A percentile compares a stretch with the other conserved stretches of the same genome.
phyloP scores from a whole-genome alignment of 768 basidiomycete genomes.

The Scleroderma citrinum region DNA sequence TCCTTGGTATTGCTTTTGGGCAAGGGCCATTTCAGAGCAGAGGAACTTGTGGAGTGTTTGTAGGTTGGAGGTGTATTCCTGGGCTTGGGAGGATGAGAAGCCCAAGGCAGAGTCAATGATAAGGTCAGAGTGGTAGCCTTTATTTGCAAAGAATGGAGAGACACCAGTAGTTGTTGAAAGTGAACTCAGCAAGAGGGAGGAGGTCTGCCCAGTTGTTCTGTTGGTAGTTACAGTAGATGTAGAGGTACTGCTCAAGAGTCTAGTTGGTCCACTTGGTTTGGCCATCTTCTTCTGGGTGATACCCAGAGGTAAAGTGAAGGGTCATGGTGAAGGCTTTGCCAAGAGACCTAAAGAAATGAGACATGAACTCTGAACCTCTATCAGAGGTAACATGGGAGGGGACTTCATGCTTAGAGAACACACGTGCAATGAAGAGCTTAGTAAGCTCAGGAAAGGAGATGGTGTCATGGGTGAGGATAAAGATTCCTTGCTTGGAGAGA shows the following conservation, averaged over 20 bases:
- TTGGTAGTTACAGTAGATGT: conserved; percentile 24
- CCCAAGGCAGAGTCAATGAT: conserved; percentile 10
- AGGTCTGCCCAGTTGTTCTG: conserved; percentile 32
- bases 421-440: conserved; percentile 4
- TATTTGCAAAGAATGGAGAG: conserved; percentile 29
- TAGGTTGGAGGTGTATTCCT: conserved; percentile 18
- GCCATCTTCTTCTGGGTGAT: conserved; percentile 3
- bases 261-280: conserved; percentile 17
- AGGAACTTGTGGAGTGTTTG: conserved; percentile 13
- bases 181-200: conserved; percentile 29
- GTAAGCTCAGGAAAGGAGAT: conserved; percentile 8
- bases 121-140: conserved; percentile 21
- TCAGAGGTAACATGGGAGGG: conserved; percentile 18
- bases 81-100: conserved; percentile 11
- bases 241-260: conserved; percentile 29
- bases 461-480: conserved; percentile 8
- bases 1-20: conserved; percentile 10
- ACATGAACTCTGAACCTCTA: conserved; percentile 27
- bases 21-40: conserved; percentile 9
- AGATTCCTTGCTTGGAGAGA: conserved; percentile 2
- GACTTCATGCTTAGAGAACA: conserved; percentile 20
- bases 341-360: conserved; percentile 27
- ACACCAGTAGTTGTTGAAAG: conserved; percentile 30
- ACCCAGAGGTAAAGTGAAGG: conserved; percentile 18
- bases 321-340: conserved; percentile 21